A percentile compares a stretch with the other conserved stretches of the same genome.
phyloP scores from a whole-genome alignment of 768 basidiomycete species.

The Daedaleopsis sinensis region DNA sequence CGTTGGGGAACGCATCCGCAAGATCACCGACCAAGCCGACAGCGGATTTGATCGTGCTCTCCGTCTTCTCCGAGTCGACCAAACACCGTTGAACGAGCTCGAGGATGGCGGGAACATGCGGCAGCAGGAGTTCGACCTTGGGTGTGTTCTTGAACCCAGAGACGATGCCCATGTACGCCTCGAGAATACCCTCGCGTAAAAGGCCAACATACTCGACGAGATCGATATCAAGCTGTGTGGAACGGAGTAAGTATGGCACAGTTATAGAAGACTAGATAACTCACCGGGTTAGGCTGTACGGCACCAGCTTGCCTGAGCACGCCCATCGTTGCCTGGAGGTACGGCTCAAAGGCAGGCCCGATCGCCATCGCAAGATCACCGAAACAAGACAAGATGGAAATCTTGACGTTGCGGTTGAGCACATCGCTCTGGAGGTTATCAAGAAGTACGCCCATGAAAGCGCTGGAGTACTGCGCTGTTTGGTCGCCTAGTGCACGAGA shows the following conservation, averaged over 20 bases:
- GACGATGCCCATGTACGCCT: constrained; percentile 95
- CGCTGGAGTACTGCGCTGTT: constrained; percentile 78
- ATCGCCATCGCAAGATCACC: constrained; percentile 96
- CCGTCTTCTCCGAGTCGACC: constrained; percentile 81
- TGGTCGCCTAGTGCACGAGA: constrained; percentile 91
- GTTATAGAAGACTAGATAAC: constrained; percentile 29
- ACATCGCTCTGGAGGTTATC: constrained; percentile 91
- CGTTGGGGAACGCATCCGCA: constrained; percentile 82
- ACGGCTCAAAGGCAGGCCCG: constrained; percentile 84
- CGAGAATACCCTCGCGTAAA: constrained; percentile 92
- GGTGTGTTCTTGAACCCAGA: constrained; percentile 86
- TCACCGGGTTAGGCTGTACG: constrained; percentile 84
- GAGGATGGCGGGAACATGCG: constrained; percentile 74
- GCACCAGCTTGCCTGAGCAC: constrained; percentile 91
- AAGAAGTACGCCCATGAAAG: constrained; percentile 91
- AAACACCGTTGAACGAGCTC: constrained; percentile 80
- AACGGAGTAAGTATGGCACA: no score
- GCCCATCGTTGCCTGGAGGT: constrained; percentile 85
- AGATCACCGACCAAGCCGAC: constrained; percentile 93
- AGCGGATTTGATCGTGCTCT: constrained; percentile 70
- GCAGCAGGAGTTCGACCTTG: constrained; percentile 72
- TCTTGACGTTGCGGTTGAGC: constrained; percentile 93
- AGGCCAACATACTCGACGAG: constrained; percentile 90
- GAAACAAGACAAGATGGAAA: constrained; percentile 93
- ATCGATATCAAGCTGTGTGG: constrained; percentile 76